Evolutionary conservation across 2,329 filamentous ascomycete species (phyloP), one percentile per base, ranked within the genome.

Genomic region (Fusarium nelsonii): DNA sequence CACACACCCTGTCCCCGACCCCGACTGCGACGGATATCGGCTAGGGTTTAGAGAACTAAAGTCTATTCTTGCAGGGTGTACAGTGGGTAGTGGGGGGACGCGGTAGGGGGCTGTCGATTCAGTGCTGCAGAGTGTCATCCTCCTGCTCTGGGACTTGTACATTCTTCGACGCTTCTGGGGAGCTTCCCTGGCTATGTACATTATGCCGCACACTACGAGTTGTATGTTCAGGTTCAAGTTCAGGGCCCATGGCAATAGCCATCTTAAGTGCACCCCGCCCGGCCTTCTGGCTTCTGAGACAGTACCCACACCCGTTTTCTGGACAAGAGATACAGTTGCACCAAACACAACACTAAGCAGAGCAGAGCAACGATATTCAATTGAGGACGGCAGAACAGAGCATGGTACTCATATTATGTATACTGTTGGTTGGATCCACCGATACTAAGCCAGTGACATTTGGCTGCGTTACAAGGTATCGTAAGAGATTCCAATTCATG

Each of bases 11-110:
- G 58, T 56, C 48, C 54, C 63, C 44, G 54, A 56, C 41, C 30
- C 33, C 49, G 26, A 57, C 62, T 69, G 62, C 63, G 63, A 71
- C 70, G 70, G 70, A 73, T 70, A 64, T 70, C 63, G 68, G 66
- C 66, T 73, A 73, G 71, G 59, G 65, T 54, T 36, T 33, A 57
- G 59, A 69, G 64, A 46, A 41, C 58, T 53, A 73, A 73, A 73
- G 71, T 71, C 58, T 73, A 73, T 72, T 72, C 51, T 39, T 40
- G 58, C 60, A 72, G 58, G 62, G 62, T 55, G 34, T 36, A 33
- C 52, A 52, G 45, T 63, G 57, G 37, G n/a, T 14, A 61, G 45
- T 61, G 46, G 61, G 34, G 34, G 39, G 61, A 26, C 32, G n/a
- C 16, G 28, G 36, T 48, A 53, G 45, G 40, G 40, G 60, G 39